A percentile compares a stretch with the other conserved stretches of the same genome.
phyloP scores from a whole-genome alignment of 202 grass and related monocot genomes.

The Dendrocalamus latiflorus region DNA sequence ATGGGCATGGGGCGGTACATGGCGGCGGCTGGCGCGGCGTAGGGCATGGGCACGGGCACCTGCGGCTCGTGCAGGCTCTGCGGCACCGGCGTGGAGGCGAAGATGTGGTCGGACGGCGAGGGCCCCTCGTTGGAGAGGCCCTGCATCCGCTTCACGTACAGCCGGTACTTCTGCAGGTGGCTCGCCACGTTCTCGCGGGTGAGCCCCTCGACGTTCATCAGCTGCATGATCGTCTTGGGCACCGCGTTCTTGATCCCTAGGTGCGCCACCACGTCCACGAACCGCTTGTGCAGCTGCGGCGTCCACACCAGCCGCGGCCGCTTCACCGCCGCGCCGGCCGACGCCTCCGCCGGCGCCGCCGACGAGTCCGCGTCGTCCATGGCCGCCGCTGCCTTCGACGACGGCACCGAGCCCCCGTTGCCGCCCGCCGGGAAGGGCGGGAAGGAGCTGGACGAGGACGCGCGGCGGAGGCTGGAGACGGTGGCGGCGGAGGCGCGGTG shows the following conservation, averaged over 20 bases:
- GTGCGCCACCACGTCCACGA: slow-evolving; percentile 97
- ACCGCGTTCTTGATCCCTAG: slow-evolving; percentile 90
- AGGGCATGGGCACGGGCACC: slow-evolving; percentile 1
- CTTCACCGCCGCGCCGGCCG: not conserved
- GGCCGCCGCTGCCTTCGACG: not conserved
- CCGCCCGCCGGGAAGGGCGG: not conserved
- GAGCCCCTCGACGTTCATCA: slow-evolving; percentile 96
- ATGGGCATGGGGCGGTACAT: slow-evolving; percentile 27
- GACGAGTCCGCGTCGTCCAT: slow-evolving; percentile 16
- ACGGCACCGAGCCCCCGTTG: too few species aligned
- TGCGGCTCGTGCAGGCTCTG: slow-evolving; percentile 45
- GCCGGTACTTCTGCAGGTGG: slow-evolving; percentile 94
- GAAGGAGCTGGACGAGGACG: slow-evolving; percentile 15
- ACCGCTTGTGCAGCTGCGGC: slow-evolving; percentile 93
- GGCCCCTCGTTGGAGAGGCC: slow-evolving; percentile 64
- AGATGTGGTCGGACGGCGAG: slow-evolving; percentile 66
- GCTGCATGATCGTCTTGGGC: slow-evolving; percentile 98
- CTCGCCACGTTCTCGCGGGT: slow-evolving; percentile 85
- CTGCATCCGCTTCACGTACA: slow-evolving; percentile 79
- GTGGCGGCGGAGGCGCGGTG: slow-evolving; percentile 60
- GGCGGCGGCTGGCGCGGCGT: not conserved
- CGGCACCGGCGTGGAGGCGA: slow-evolving; percentile 65
- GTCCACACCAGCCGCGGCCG: slow-evolving; percentile 82
- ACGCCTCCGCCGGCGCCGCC: too few species aligned
- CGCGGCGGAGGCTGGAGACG: slow-evolving; percentile 47